Evolutionary conservation across 257 asterid species (phyloP).

Genomic region (Gardenia jasminoides): DNA sequence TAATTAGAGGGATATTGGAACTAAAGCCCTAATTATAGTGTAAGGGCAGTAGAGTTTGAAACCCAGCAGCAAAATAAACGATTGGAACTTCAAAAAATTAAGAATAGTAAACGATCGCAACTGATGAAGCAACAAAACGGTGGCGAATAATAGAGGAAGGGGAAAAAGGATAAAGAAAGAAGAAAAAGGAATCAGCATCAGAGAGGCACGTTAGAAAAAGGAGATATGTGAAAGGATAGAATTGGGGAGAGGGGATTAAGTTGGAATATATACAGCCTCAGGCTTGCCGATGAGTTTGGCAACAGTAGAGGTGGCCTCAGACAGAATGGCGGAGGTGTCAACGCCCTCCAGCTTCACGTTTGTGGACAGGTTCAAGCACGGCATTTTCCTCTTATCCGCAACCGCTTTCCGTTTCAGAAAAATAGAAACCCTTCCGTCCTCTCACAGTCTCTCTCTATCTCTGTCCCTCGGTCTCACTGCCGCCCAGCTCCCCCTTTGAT

Average conservation of each 20-base stretch:
- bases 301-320: conserved; percentile 85
- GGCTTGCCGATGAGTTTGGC: conserved; percentile 92
- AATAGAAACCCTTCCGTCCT: no score
- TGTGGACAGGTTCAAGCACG: conserved; percentile 88
- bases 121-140: not conserved
- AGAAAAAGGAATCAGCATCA: not conserved
- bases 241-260: not conserved
- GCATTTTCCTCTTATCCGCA: conserved; percentile 49
- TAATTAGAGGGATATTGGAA: not conserved
- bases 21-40: not conserved
- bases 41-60: not conserved
- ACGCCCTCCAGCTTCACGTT: conserved; percentile 83
- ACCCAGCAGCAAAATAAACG: not conserved
- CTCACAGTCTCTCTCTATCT: no score
- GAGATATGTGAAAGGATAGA: not conserved
- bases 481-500: no score
- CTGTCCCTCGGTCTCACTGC: no score
- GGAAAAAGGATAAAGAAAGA: not conserved
- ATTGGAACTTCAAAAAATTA: no score
- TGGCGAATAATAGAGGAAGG: no score
- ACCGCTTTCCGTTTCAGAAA: not conserved
- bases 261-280: conserved; percentile 58
- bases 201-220: not conserved
- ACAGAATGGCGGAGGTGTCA: conserved; percentile 78
- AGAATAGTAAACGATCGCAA: not conserved